Evolutionary conservation across 257 asterid species (phyloP).

Genomic region (Nicotiana attenuata): DNA sequence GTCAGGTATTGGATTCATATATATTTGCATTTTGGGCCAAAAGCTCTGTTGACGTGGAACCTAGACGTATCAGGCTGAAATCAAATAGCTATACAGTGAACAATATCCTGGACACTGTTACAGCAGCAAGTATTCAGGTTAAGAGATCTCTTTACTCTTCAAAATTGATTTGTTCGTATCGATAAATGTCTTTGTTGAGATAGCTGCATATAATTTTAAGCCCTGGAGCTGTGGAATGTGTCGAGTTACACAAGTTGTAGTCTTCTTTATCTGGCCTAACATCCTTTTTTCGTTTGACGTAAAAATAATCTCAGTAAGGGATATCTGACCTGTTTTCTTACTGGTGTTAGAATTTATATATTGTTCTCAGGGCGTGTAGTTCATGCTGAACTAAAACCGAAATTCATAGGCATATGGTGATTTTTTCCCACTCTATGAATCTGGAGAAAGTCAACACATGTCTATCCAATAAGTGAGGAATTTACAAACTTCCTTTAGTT

Average conservation of each 20-base stretch:
- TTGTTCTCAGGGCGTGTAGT: background rate
- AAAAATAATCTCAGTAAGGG: background rate
- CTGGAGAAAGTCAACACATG: background rate
- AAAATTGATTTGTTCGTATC: background rate
- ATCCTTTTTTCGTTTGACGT: background rate
- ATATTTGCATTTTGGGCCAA: slow-evolving; percentile 90
- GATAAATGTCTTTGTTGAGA: background rate
- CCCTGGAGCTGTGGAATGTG: background rate
- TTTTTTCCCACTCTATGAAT: background rate
- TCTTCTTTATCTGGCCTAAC: background rate
- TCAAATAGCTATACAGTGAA: slow-evolving; percentile 76
- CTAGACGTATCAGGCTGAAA: slow-evolving; percentile 74
- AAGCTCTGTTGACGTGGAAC: slow-evolving; percentile 62
- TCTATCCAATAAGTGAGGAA: background rate
- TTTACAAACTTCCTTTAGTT: background rate
- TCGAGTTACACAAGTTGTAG: background rate
- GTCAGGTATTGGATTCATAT: slow-evolving; percentile 70
- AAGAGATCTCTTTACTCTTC: background rate
- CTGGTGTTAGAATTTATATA: background rate
- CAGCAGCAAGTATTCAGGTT: slow-evolving; percentile 97
- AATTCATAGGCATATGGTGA: background rate
- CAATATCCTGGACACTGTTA: slow-evolving; percentile 74
- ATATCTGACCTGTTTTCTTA: background rate
- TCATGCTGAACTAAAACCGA: background rate
- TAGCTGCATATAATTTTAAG: background rate